Base-by-base conservation (phyloP, 2,329 filamentous ascomycete genomes). In the Botrytis byssoidea region DNA sequence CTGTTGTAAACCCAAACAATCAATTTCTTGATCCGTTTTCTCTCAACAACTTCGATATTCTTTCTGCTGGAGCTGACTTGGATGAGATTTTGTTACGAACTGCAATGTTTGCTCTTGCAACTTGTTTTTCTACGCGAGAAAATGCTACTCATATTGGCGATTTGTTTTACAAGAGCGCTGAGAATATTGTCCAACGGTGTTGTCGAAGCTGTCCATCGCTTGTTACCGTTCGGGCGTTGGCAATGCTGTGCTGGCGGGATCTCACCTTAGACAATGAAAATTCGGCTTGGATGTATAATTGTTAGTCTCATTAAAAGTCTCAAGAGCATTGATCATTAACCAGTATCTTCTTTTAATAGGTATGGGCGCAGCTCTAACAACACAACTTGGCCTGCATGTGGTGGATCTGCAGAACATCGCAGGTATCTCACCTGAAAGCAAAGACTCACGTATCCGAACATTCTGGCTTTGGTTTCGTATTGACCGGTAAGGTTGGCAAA, bases 381-480 rank as follows among this genome's bases (percentile, higher is more conserved):
- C 61, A 42, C 61, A 64, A n/a, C 61, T 64, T 64, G 61, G 61
- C 25, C 20, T 64, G 18, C 37, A 64, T 64, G 61, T 64, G n/a
- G 37, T 64, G 16, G n/a, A 29, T n/a, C 18, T 42, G 6, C 61
- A 64, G 6, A 64, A 64, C 6, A 64, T 44, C 40, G 40, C 61
- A 20, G 37, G 37, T 37, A 64, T 64, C 16, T 64, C 40, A 5
- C 37, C 61, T 18, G 40, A 64, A 18, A 20, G 40, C n/a, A 64
- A 42, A 44, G 40, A 64, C 37, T 64, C 61, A 44, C 37, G 61
- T n/a, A 64, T 64, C 14, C 61, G 61, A 44, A 64, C 61, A n/a
- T 42, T 63, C 40, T 64, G 61, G 61, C 61, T 64, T 64, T 64
- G 37, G 61, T 64, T 64, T 44, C 37, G 37, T 12, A 64, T 64